These are phyloP conservation scores for Mrakia hoshinonis DNA, from an alignment of 768 basidiomycete genomes.

Conservation along the genomic window DNA sequence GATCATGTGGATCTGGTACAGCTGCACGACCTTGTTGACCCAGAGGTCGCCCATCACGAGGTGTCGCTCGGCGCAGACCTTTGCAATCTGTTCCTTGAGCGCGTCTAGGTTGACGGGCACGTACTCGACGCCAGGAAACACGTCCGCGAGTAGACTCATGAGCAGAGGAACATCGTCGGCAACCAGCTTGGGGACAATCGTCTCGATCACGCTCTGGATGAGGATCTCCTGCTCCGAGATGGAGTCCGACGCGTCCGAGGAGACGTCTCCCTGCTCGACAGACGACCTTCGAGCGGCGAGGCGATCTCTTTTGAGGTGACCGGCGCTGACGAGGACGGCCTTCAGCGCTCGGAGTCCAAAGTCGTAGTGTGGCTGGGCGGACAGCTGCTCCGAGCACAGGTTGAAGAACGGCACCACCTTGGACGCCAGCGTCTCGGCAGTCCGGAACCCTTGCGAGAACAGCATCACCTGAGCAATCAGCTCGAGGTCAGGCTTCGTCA, in stretches of 20 bases:
- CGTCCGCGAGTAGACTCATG: conserved; percentile 85
- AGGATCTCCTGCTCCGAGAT: conserved; percentile 89
- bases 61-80: conserved; percentile 76
- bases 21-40: conserved; percentile 90
- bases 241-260: conserved; percentile 54
- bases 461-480: conserved; percentile 99
- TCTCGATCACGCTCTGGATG: conserved; percentile 96
- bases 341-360: conserved; percentile 96
- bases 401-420: conserved; percentile 99
- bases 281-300: conserved; percentile 38
- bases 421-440: conserved; percentile 91
- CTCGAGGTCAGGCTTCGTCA: conserved; percentile 96
- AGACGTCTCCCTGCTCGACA: conserved; percentile 34
- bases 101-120: conserved; percentile 77
- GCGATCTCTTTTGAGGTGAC: conserved; percentile 91
- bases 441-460: conserved; percentile 98
- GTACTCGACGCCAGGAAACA: conserved; percentile 94
- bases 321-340: conserved; percentile 89
- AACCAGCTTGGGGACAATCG: conserved; percentile 94
- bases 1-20: conserved; percentile 99
- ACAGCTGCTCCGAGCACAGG: conserved; percentile 92
- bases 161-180: conserved; percentile 93
- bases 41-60: conserved; percentile 80
- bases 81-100: conserved; percentile 72
- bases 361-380: conserved; percentile 96